Evolutionary conservation across 331 rosid genomes (phyloP).

Genomic region (Stylosanthes scabra): DNA sequence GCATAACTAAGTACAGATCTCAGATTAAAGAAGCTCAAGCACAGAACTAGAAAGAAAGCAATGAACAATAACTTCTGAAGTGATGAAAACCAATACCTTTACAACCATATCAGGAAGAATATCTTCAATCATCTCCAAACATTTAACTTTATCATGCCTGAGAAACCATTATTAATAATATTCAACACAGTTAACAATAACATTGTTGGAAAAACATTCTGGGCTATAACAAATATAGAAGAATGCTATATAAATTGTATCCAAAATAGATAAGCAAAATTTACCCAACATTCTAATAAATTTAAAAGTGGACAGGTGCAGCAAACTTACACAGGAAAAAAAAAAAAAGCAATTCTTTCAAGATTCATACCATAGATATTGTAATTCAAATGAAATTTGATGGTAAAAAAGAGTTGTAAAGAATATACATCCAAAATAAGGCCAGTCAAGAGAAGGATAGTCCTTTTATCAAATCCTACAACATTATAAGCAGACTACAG

Average conservation of each 20-base stretch:
- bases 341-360: background rate
- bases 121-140: conserved; percentile 68
- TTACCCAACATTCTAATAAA: background rate
- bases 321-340: background rate
- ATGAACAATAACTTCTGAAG: conserved; percentile 1
- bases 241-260: background rate
- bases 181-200: background rate
- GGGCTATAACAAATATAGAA: conserved; percentile 16
- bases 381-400: background rate
- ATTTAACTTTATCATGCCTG: conserved; percentile 51
- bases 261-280: conserved; percentile 2
- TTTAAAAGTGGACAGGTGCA: background rate
- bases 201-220: background rate
- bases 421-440: background rate
- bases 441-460: conserved; percentile 7
- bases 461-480: conserved; percentile 23
- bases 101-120: conserved; percentile 72
- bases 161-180: conserved; percentile 23
- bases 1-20: background rate
- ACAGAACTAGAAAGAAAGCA: background rate
- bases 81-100: conserved; percentile 56
- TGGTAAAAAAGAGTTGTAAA: background rate
- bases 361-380: too few species aligned
- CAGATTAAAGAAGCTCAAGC: background rate
- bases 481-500: background rate